These are phyloP conservation scores for Yamadazyma trypodendri DNA, from an alignment of 1,139 yeast genomes.

Conservation along the genomic window DNA sequence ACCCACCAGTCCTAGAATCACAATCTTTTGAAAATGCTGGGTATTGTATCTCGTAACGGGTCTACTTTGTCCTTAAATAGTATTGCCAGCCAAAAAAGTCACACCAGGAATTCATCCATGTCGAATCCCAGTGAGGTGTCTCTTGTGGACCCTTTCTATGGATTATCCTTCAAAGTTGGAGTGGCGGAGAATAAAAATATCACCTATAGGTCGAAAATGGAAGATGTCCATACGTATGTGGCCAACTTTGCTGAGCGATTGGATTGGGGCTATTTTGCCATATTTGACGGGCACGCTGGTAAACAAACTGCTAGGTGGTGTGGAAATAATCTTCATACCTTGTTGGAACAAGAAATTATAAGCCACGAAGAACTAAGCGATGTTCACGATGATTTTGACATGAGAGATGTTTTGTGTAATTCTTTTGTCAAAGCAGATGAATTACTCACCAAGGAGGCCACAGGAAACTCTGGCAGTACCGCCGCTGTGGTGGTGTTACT, in stretches of 20 bases:
- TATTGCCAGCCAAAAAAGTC: conserved; percentile 10
- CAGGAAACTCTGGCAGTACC: conserved; percentile 83
- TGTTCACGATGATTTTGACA: conserved; percentile 13
- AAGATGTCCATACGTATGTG: conserved; percentile 92
- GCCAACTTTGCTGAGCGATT: conserved; percentile 86
- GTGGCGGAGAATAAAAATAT: conserved; percentile 86
- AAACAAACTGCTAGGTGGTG: conserved; percentile 93
- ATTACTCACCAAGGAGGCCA: conserved; percentile 56
- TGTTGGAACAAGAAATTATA: conserved; percentile 54
- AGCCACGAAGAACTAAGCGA: conserved; percentile 11
- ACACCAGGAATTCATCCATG: conserved; percentile 15
- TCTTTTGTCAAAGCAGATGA: conserved; percentile 75
- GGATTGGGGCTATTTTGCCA: conserved; percentile 95
- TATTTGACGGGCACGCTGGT: conserved; percentile 98
- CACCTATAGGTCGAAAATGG: conserved; percentile 87
- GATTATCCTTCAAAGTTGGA: conserved; percentile 73
- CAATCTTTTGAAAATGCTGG: conserved; percentile 2
- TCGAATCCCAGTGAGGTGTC: conserved; percentile 14
- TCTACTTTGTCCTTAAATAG: conserved; percentile 15
- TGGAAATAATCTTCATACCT: conserved; percentile 78
- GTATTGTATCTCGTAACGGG: conserved; percentile 10
- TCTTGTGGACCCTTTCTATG: conserved; percentile 39
- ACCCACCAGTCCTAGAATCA: neutral
- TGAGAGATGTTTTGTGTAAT: conserved; percentile 56
- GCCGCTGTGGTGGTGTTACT: conserved; percentile 92